Percentiles rank a stretch among this genome's conserved stretches.
Conservation (phyloP, 352 stramenopile species). For the Phytophthora pinifolia region DNA sequence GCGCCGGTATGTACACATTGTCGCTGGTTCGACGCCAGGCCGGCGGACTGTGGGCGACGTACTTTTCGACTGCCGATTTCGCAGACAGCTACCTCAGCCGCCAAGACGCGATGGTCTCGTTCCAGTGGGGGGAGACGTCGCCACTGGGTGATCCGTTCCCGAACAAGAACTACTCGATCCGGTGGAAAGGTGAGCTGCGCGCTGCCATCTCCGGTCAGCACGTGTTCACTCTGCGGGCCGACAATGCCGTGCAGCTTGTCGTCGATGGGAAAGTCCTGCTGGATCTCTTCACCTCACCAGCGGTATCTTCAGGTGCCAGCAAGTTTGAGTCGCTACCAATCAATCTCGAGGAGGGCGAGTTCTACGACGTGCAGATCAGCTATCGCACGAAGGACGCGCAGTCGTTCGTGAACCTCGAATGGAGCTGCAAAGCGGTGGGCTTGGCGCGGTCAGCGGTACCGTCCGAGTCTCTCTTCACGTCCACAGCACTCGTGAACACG, state of each 20-base stretch:
- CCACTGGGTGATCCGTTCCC: slow-evolving; percentile 67
- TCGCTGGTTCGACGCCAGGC: slow-evolving; percentile 69
- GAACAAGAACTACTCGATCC: slow-evolving; percentile 76
- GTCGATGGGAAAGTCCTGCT: slow-evolving; percentile 75
- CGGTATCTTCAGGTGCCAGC: slow-evolving; percentile 27
- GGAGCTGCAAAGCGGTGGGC: slow-evolving; percentile 46
- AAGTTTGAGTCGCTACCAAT: slow-evolving; percentile 28
- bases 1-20: slow-evolving; percentile 83
- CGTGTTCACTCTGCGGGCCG: slow-evolving; percentile 76
- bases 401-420: slow-evolving; percentile 84
- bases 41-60: slow-evolving; percentile 91
- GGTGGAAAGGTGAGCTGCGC: slow-evolving; percentile 65
- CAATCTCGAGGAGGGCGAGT: slow-evolving; percentile 33
- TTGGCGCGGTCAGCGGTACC: slow-evolving; percentile 27
- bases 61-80: slow-evolving; percentile 91
- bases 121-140: slow-evolving; percentile 81
- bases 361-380: slow-evolving; percentile 82
- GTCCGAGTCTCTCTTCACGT: slow-evolving; percentile 38
- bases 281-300: slow-evolving; percentile 30
- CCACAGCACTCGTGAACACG: slow-evolving; percentile 42
- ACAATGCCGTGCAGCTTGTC: slow-evolving; percentile 78
- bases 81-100: slow-evolving; percentile 68
- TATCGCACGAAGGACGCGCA: slow-evolving; percentile 85
- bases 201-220: slow-evolving; percentile 56
- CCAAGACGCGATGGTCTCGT: slow-evolving; percentile 81